Evolutionary conservation across 495 filamentous ascomycete species (phyloP), one percentile per base, ranked within the genome.

Genomic region (Diplogelasinospora grovesii): DNA sequence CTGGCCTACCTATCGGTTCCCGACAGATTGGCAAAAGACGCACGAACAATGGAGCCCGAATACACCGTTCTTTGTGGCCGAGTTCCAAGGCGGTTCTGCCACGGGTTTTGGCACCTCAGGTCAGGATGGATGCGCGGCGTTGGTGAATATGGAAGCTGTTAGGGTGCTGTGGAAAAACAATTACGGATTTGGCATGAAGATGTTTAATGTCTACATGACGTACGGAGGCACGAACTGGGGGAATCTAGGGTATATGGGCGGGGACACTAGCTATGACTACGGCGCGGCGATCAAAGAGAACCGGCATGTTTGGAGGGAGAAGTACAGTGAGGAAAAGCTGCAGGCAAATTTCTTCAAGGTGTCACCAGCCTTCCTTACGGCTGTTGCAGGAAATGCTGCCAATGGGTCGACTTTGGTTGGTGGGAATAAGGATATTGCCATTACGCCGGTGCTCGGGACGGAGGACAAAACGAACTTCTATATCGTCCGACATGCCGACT

Each of bases 191-290:
- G 49, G 61, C 8, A 52, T 73, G 2, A 66, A 60, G 1, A 63
- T 63, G 0, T 55, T 70, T 20, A 70, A 53, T 28, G 40, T 74
- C 1, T 74, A 74, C 36, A 71, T 74, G 59, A 48, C 69, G 8
- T 81, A 70, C 43, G 78, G 78, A 14, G 78, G 78, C 11, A 80
- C 77, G 1, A 77, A 73, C 45, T 77, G 69, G 72, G 74, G 74
- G 3, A 45, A 46, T 27, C 33, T 49, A 3, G 43, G 45, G 4
- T 46, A 48, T 19, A 48, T 52, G 4, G 36, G 52, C 8, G 39
- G 49, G 8, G 40, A 33, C 22, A 74, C 61, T 16, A 75, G 72
- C 22, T 79, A 80, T 40, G 77, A 81, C 45, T 79, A 82, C 50
- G 74, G 70, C 1, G 65, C 74, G 1, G 74, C 78, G 0, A 77